Evolutionary conservation across 2,329 filamentous ascomycete genomes (phyloP).

Genomic region (Paracoccidioides brasiliensis): DNA sequence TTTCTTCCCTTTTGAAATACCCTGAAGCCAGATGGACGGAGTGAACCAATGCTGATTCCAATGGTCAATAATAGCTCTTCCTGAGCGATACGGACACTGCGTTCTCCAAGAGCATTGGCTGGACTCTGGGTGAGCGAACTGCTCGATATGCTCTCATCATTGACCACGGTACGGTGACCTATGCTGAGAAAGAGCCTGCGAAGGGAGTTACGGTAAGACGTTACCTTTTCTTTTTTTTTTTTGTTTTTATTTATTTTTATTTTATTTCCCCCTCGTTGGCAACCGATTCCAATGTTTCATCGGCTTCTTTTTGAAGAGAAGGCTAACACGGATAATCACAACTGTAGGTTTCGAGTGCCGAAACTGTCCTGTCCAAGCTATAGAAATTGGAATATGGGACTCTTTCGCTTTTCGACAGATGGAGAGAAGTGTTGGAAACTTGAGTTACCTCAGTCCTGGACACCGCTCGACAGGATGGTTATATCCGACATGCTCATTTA

Average conservation of each 20-base stretch:
- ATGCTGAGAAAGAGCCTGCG: slow-evolving; percentile 57
- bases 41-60: slow-evolving; percentile 2
- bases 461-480: no score
- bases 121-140: slow-evolving; percentile 61
- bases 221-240: no score
- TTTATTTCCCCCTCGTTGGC: no score
- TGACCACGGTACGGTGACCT: slow-evolving; percentile 71
- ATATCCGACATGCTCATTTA: not conserved
- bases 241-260: no score
- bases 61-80: slow-evolving; percentile 45
- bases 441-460: no score
- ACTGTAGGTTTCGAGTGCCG: slow-evolving; percentile 26
- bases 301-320: not conserved
- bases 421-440: no score
- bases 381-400: slow-evolving; percentile 14
- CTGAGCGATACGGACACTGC: slow-evolving; percentile 57
- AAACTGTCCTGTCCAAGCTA: slow-evolving; percentile 27
- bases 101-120: slow-evolving; percentile 68
- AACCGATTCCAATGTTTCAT: not conserved
- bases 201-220: slow-evolving; percentile 16
- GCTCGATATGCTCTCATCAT: slow-evolving; percentile 68
- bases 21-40: not conserved
- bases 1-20: not conserved
- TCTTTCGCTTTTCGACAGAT: no score
- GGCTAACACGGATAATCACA: not conserved